These are phyloP conservation scores for Ophiosphaerella herpotricha DNA, from an alignment of 2,329 filamentous ascomycete genomes.

Conservation along the genomic window DNA sequence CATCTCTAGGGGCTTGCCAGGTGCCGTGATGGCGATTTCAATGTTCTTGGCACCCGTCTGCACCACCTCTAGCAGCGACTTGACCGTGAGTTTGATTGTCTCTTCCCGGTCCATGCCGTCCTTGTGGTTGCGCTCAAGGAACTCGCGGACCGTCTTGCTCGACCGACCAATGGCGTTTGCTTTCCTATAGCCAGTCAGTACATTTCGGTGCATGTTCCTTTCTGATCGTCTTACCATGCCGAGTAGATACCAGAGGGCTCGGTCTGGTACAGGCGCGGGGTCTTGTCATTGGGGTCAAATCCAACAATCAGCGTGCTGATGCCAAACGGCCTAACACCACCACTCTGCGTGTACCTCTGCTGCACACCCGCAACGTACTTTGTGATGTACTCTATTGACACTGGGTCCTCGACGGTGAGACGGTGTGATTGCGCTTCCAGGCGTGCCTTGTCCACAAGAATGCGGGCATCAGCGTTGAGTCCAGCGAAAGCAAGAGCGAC, in stretches of 20 bases:
- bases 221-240: conserved; percentile 74
- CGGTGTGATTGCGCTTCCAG: conserved; percentile 97
- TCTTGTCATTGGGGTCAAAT: conserved; percentile 92
- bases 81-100: conserved; percentile 96
- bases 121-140: conserved; percentile 98
- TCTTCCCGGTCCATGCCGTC: conserved; percentile 95
- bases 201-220: not conserved
- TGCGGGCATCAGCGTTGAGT: conserved; percentile 95
- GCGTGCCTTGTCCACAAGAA: conserved; percentile 96
- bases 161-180: conserved; percentile 98
- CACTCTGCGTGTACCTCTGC: conserved; percentile 98
- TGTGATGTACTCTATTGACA: conserved; percentile 98
- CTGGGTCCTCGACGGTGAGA: conserved; percentile 94
- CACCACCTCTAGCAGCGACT: conserved; percentile 95
- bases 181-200: conserved; percentile 69
- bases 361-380: conserved; percentile 98
- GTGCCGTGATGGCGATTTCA: conserved; percentile 97
- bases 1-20: conserved; percentile 89
- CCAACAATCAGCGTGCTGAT: conserved; percentile 98
- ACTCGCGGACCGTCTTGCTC: conserved; percentile 98
- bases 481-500: conserved; percentile 97
- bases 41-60: conserved; percentile 99
- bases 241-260: conserved; percentile 99
- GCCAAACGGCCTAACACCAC: conserved; percentile 97
- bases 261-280: conserved; percentile 92